A percentile compares a stretch with the other conserved stretches of the same genome.
Evolutionary conservation across 495 filamentous ascomycete species (phyloP).

Genomic region (Thozetella sp.): DNA sequence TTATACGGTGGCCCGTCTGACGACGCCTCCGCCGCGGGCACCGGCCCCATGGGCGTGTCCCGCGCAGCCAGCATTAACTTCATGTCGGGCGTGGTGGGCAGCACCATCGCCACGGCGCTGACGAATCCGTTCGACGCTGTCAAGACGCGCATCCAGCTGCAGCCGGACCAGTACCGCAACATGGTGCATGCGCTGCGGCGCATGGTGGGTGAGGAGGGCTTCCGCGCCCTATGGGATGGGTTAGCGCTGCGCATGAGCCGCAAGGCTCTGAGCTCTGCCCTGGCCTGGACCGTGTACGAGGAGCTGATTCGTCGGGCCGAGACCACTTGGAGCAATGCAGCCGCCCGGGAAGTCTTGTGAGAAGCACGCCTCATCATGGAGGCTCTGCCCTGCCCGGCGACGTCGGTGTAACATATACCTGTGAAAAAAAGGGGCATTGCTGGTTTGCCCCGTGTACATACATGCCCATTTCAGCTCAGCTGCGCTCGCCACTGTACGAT

Average conservation of each 20-base stretch:
- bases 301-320: constrained; percentile 82
- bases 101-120: constrained; percentile 77
- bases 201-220: constrained; percentile 83
- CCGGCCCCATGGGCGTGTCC: constrained; percentile 24
- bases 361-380: not conserved
- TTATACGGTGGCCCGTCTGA: constrained; percentile 18
- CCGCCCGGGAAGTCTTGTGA: constrained; percentile 1
- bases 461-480: too few species aligned
- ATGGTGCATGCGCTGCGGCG: constrained; percentile 73
- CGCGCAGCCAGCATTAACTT: constrained; percentile 81
- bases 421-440: too few species aligned
- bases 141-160: constrained; percentile 92
- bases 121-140: constrained; percentile 97
- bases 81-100: constrained; percentile 74
- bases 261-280: constrained; percentile 88
- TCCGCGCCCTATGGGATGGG: constrained; percentile 82
- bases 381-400: too few species aligned
- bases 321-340: constrained; percentile 45
- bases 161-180: constrained; percentile 82
- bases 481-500: not conserved
- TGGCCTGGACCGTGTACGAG: constrained; percentile 97
- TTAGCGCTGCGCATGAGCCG: constrained; percentile 84
- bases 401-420: too few species aligned
- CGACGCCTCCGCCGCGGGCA: constrained; percentile 13
- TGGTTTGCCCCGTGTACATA: too few species aligned